phyloP scores from a whole-genome alignment of 2,329 filamentous ascomycete species.

The Sclerotinia glacialis region DNA sequence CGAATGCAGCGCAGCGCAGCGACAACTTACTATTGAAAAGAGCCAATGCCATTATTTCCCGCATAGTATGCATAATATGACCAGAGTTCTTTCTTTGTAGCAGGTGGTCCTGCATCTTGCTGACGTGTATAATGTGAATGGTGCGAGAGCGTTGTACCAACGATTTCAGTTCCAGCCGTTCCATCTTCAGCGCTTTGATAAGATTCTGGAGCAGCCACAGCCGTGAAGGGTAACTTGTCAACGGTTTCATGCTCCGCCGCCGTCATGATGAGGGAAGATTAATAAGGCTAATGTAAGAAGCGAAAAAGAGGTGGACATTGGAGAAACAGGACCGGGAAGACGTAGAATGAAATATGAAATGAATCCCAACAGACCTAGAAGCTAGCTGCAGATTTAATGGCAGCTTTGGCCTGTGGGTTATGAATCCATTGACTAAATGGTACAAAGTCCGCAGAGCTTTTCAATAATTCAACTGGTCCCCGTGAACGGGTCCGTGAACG shows the following conservation, averaged over 20 bases:
- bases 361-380: background rate
- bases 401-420: background rate
- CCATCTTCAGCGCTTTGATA: slow-evolving; percentile 27
- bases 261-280: slow-evolving; percentile 4
- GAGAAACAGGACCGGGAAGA: background rate
- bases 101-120: slow-evolving; percentile 27
- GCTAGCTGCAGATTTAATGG: background rate
- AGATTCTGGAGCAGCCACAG: slow-evolving; percentile 29
- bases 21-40: slow-evolving; percentile 37
- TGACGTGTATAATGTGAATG: background rate
- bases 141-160: background rate
- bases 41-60: slow-evolving; percentile 38
- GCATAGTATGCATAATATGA: slow-evolving; percentile 39
- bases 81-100: slow-evolving; percentile 34
- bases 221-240: slow-evolving; percentile 31
- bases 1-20: background rate
- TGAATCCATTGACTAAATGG: background rate
- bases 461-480: background rate
- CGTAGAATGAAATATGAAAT: background rate
- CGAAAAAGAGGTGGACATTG: slow-evolving; percentile 6
- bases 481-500: background rate
- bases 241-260: slow-evolving; percentile 7
- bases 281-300: background rate
- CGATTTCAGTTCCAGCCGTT: background rate
- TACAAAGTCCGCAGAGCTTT: background rate